These are phyloP conservation scores for Tausonia pullulans DNA, from an alignment of 1,284 basidiomycete species.

Conservation along the genomic window DNA sequence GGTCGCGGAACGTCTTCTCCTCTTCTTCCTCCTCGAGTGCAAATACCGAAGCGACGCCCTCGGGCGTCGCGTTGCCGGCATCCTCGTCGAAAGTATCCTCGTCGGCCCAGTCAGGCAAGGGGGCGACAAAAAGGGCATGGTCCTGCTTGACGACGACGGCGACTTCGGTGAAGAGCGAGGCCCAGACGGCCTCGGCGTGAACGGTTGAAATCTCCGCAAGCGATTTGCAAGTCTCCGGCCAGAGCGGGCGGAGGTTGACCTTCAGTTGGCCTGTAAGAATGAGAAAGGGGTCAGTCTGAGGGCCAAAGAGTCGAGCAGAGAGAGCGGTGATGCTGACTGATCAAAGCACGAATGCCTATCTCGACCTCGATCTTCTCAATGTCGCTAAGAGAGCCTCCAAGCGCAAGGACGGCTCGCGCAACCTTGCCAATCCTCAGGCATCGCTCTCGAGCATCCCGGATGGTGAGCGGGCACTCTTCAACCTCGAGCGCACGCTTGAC, in stretches of 20 bases:
- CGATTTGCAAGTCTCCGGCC: conserved; percentile 65
- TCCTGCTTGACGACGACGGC: conserved; percentile 27
- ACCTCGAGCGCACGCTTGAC: conserved; percentile 55
- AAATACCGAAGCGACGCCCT: background rate
- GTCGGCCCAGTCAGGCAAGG: conserved; percentile 26
- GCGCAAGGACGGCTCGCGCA: conserved; percentile 40
- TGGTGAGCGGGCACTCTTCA: conserved; percentile 60
- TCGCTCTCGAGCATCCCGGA: conserved; percentile 63
- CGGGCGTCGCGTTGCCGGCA: conserved; percentile 6
- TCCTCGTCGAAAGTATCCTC: conserved; percentile 21
- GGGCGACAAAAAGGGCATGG: conserved; percentile 8
- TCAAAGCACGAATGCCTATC: conserved; percentile 27
- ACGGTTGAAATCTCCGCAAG: conserved; percentile 49
- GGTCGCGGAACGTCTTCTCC: conserved; percentile 28
- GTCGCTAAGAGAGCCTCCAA: conserved; percentile 36
- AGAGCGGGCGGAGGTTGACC: conserved; percentile 78
- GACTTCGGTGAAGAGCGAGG: conserved; percentile 53
- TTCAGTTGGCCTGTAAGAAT: conserved; percentile 59
- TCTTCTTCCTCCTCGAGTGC: conserved; percentile 26
- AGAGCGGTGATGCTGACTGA: conserved; percentile 5
- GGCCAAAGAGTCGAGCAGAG: background rate
- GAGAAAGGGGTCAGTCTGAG: background rate
- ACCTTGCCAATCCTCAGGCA: conserved; percentile 38
- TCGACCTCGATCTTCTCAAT: conserved; percentile 39
- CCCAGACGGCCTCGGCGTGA: conserved; percentile 62